Evolutionary conservation across 805 yeast genomes (phyloP).

Genomic region (Kuraishia borneana): DNA sequence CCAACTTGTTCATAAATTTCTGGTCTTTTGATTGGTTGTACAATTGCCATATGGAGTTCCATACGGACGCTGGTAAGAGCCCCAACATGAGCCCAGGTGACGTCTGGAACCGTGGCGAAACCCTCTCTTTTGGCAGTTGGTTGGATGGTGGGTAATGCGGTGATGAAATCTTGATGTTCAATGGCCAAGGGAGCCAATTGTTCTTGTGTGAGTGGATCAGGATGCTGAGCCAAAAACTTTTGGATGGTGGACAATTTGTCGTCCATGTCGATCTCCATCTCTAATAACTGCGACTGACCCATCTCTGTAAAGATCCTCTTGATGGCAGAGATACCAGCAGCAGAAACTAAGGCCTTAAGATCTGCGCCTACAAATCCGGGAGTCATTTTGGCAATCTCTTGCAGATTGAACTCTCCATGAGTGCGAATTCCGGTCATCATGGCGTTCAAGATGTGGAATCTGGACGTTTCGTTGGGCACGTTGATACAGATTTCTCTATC

Average conservation of each 20-base stretch:
- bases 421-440: conserved; percentile 61
- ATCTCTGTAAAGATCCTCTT: conserved; percentile 73
- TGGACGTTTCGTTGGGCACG: conserved; percentile 84
- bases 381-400: conserved; percentile 74
- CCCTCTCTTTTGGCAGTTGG: conserved; percentile 98
- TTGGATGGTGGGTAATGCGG: conserved; percentile 86
- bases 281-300: conserved; percentile 19
- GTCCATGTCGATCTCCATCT: conserved; percentile 6
- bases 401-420: conserved; percentile 60
- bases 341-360: conserved; percentile 83
- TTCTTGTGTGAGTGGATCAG: conserved; percentile 64
- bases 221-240: conserved; percentile 61
- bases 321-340: conserved; percentile 91
- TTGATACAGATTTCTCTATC: conserved; percentile 89
- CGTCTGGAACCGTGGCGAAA: conserved; percentile 96
- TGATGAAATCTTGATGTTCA: conserved; percentile 65
- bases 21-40: conserved; percentile 90
- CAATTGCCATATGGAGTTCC: conserved; percentile 94
- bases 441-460: conserved; percentile 64
- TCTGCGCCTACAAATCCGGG: conserved; percentile 99
- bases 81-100: conserved; percentile 92
- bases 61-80: conserved; percentile 73
- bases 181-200: conserved; percentile 73
- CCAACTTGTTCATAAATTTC: conserved; percentile 86
- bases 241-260: conserved; percentile 47